Percentiles rank a stretch among this genome's conserved stretches.
Evolutionary conservation across 2,329 filamentous ascomycete species (phyloP).

Genomic region (Monosporascus sp.): DNA sequence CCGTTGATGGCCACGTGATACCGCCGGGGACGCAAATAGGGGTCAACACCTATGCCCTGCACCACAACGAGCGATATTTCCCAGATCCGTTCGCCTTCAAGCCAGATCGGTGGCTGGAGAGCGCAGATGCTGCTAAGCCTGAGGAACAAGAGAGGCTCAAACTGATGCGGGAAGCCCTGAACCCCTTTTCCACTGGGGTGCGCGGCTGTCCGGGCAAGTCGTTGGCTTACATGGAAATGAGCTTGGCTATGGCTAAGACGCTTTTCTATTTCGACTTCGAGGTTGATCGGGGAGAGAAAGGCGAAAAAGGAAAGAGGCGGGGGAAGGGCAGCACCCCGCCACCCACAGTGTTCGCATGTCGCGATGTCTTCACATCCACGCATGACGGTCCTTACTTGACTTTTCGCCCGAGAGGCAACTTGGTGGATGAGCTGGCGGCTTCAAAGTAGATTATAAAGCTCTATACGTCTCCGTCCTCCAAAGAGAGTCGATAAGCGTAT

Average conservation of each 20-base stretch:
- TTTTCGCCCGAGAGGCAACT: too few relatives aligned
- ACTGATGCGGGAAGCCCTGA: constrained; percentile 3
- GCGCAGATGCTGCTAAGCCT: neutral
- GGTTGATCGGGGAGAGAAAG: neutral
- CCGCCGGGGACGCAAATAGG: neutral
- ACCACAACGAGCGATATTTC: neutral
- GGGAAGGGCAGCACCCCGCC: too few relatives aligned
- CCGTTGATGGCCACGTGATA: neutral
- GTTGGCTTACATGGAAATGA: constrained; percentile 8
- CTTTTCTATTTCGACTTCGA: constrained; percentile 11
- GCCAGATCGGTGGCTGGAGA: neutral
- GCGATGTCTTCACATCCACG: too few relatives aligned
- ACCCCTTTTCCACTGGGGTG: constrained; percentile 3
- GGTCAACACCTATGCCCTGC: neutral
- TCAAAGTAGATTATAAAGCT: too few relatives aligned
- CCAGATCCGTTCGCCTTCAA: neutral
- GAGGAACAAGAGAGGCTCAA: neutral
- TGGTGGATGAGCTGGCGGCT: too few relatives aligned
- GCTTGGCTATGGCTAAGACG: constrained; percentile 3
- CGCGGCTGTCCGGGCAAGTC: constrained; percentile 8
- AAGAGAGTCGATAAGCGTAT: too few relatives aligned
- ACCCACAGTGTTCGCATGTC: too few relatives aligned
- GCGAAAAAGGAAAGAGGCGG: neutral
- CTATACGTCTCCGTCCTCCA: too few relatives aligned
- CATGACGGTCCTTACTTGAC: too few relatives aligned